phyloP scores from a whole-genome alignment of 2,329 filamentous ascomycete species.

The Chrysosporium keratinophilum region DNA sequence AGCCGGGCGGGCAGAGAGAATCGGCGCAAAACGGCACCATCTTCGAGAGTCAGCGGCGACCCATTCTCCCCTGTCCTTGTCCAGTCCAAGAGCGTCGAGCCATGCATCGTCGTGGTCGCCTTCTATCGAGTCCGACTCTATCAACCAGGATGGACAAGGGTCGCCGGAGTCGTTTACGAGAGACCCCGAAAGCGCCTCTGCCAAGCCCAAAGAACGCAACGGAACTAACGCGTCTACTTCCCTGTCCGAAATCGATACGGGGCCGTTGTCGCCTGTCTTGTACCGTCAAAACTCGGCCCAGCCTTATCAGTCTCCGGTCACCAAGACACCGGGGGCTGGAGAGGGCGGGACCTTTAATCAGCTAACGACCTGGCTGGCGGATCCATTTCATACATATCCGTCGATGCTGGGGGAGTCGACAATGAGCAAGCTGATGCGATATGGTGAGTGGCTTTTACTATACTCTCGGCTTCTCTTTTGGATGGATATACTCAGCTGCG shows the following conservation, averaged over 20 bases:
- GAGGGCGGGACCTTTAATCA: conserved; percentile 15
- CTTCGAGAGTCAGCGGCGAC: neutral
- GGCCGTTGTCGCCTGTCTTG: neutral
- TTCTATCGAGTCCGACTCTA: neutral
- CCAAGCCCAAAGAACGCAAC: neutral
- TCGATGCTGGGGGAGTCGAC: conserved; percentile 16
- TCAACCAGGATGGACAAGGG: neutral
- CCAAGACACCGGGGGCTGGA: neutral
- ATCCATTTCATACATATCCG: conserved; percentile 14
- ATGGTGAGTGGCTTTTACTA: conserved; percentile 13
- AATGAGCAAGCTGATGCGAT: conserved; percentile 18
- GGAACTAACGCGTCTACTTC: neutral
- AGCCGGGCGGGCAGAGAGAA: conserved; percentile 12
- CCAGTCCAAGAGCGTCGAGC: neutral
- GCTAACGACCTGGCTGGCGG: conserved; percentile 12
- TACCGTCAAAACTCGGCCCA: neutral
- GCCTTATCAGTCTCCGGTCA: neutral
- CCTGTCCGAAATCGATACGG: neutral
- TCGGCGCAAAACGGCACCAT: neutral
- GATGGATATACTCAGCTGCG: neutral
- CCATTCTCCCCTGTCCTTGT: neutral
- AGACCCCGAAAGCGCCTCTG: neutral
- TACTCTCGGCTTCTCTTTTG: neutral
- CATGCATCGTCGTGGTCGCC: neutral
- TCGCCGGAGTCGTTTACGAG: neutral